These are phyloP conservation scores for Oryza australiensis DNA, from an alignment of 176 grass and related monocot genomes.

Conservation along the genomic window DNA sequence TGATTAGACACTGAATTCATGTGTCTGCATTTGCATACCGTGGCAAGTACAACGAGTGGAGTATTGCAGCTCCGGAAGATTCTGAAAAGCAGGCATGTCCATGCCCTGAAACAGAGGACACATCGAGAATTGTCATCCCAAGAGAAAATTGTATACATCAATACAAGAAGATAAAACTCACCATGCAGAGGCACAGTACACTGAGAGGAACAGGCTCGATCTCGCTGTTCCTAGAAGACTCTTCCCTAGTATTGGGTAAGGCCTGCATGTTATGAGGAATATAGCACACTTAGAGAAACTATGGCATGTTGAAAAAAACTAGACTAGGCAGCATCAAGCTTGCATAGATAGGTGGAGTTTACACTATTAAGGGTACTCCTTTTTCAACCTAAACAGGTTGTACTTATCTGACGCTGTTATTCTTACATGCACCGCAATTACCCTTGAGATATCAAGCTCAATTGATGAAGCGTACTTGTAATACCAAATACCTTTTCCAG, in stretches of 20 bases:
- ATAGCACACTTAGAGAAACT: conserved; percentile 27
- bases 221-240: conserved; percentile 81
- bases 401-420: neutral
- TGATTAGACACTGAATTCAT: neutral
- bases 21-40: conserved; percentile 42
- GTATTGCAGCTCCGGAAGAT: conserved; percentile 63
- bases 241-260: conserved; percentile 86
- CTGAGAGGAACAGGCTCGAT: conserved; percentile 90
- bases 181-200: conserved; percentile 91
- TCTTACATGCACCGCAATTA: neutral
- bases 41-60: conserved; percentile 70
- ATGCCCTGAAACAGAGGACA: conserved; percentile 65
- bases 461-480: conserved; percentile 16
- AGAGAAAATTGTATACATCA: conserved; percentile 5
- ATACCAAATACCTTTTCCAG: conserved; percentile 65
- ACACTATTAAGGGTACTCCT: neutral
- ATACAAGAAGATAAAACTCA: conserved; percentile 30
- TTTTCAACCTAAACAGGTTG: conserved; percentile 18
- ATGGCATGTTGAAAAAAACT: neutral
- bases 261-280: conserved; percentile 50
- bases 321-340: conserved; percentile 16
- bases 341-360: neutral
- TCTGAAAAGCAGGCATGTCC: conserved; percentile 90
- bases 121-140: conserved; percentile 19
- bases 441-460: neutral